Conservation (phyloP, 2,329 filamentous ascomycete genomes). For the Phoma sp. region DNA sequence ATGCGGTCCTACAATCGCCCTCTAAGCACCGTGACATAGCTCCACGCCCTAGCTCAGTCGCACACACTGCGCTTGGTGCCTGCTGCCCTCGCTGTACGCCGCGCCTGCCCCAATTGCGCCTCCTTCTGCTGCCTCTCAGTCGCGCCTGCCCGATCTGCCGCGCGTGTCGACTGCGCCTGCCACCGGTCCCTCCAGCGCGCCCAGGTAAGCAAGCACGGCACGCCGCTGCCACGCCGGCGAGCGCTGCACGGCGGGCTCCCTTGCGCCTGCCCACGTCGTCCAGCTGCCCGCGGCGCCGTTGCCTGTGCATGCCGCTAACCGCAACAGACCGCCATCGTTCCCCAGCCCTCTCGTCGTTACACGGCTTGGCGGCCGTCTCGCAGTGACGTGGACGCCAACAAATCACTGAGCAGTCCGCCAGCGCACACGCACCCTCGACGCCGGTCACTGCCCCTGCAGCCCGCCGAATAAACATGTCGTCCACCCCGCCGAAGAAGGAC, state of each 20-base stretch:
- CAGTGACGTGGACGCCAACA: slow-evolving; percentile 52
- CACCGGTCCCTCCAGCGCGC: slow-evolving; percentile 12
- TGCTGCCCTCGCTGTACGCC: slow-evolving; percentile 19
- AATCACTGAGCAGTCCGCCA: slow-evolving; percentile 46
- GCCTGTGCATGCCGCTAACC: slow-evolving; percentile 45
- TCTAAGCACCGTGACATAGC: slow-evolving; percentile 7
- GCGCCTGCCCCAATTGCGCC: slow-evolving; percentile 18
- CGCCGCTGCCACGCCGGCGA: not conserved
- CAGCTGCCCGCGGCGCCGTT: slow-evolving; percentile 17
- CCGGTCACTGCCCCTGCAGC: slow-evolving; percentile 50
- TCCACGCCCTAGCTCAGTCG: slow-evolving; percentile 19
- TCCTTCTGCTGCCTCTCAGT: slow-evolving; percentile 6
- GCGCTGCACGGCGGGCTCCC: not conserved
- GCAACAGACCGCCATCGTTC: too few relatives aligned
- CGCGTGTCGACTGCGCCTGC: slow-evolving; percentile 12
- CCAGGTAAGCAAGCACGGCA: slow-evolving; percentile 1
- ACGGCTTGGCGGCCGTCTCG: slow-evolving; percentile 41
- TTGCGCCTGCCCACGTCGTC: slow-evolving; percentile 1
- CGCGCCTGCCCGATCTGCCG: slow-evolving; percentile 5
- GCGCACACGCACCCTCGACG: slow-evolving; percentile 57
- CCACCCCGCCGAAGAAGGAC: slow-evolving; percentile 84
- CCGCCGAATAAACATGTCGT: slow-evolving; percentile 90
- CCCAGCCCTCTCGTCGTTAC: slow-evolving; percentile 38
- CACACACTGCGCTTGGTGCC: slow-evolving; percentile 23
- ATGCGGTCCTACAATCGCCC: slow-evolving; percentile 22